Evolutionary conservation across 2,329 filamentous ascomycete species (phyloP).

Genomic region (Trichothecium sympodiale): DNA sequence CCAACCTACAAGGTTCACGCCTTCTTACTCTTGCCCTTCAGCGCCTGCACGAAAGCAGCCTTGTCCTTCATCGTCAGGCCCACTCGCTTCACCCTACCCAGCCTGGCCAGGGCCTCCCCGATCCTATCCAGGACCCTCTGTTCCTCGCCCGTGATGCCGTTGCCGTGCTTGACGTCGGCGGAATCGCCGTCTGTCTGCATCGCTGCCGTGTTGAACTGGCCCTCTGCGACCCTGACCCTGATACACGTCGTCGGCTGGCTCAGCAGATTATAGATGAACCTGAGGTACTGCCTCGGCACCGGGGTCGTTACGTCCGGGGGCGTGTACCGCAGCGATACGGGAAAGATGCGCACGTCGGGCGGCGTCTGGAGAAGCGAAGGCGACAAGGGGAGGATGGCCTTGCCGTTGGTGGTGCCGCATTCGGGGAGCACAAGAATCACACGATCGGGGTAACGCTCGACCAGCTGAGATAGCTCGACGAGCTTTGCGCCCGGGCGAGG

Average conservation of each 20-base stretch:
- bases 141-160: constrained; percentile 43
- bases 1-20: constrained; percentile 10
- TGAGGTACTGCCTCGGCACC: constrained; percentile 59
- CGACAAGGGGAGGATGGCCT: constrained; percentile 75
- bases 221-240: constrained; percentile 78
- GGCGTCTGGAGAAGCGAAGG: constrained; percentile 62
- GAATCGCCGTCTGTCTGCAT: constrained; percentile 22
- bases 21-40: constrained; percentile 30
- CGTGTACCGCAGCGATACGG: constrained; percentile 80
- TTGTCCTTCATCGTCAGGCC: constrained; percentile 78
- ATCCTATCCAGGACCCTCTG: constrained; percentile 64
- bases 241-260: constrained; percentile 81
- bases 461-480: constrained; percentile 51
- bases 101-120: constrained; percentile 72
- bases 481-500: constrained; percentile 37
- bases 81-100: constrained; percentile 82
- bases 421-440: constrained; percentile 86
- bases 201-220: constrained; percentile 42
- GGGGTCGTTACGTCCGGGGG: constrained; percentile 86
- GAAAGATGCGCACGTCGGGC: constrained; percentile 67
- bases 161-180: constrained; percentile 14
- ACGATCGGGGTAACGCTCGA: constrained; percentile 58
- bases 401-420: constrained; percentile 87
- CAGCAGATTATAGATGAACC: constrained; percentile 78
- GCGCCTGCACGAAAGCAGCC: constrained; percentile 65